Base-by-base conservation (phyloP, 225 moss, liverwort and hornwort genomes). In the Polytrichum commune region DNA sequence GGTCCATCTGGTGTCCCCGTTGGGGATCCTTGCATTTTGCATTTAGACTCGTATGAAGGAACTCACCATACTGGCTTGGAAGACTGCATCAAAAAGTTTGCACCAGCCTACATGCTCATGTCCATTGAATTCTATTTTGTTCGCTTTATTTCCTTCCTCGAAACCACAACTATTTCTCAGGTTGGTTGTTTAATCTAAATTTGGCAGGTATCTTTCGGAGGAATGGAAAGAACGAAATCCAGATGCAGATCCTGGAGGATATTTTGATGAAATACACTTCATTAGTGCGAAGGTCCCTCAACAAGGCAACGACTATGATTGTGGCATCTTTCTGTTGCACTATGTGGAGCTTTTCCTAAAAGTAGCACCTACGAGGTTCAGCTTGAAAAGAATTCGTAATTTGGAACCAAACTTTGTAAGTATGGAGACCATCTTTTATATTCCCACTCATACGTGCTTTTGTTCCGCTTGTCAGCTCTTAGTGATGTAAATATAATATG, bases 11-110 rank as follows among this genome's bases (percentile, higher is more conserved):
- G 68, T 68, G 75, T 73, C 54, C 77, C 63, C 3, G 69, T 81
- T 35, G 84, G 82, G 65, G 84, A 84, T 66, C 75, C 87, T 53
- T 88, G 87, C 77, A 84, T 88, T 74, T 77, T 88, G 75, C 87
- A 88, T 71, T 80, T 88, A 18, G 84, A 88, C 71, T 88, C 87
- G 58, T 79, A 82, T 81, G 84, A 88, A 75, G 87, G 87, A 25
- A 25, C 25, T 71, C 75, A 65, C 75, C 87, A 88, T 69, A 72
- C 72, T 75, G 87, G 76, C 61, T 67, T 84, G 63, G 81, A 84
- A 29, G n/a, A 26, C 64, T 75, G 79, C 53, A 84, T 88, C 53
- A 81, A 65, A 77, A 88, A 84, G 87, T 29, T 29, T 29, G 29
- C 29, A 29, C 29, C 29, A 5, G 5, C 29, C 29, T 29, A 29